Base-by-base conservation (phyloP, 2,329 filamentous ascomycete species). In the Monosporascus cannonballus region DNA sequence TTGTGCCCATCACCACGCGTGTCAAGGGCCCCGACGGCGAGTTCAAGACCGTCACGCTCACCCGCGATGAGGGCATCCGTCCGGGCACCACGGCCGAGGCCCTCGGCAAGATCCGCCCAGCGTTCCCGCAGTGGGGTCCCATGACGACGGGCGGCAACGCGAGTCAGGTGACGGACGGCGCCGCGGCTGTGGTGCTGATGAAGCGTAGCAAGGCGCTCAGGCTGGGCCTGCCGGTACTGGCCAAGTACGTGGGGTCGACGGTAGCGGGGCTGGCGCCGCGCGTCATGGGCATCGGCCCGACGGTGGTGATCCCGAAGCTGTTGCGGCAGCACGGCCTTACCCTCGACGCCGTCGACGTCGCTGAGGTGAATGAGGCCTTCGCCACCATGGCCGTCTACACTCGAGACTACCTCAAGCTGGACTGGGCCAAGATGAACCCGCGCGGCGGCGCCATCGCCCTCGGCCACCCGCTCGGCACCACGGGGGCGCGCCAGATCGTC, bases 351-450 rank as follows among this genome's bases (percentile, higher is more conserved):
- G 82, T 94, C 56, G 94, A 99, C 67, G 80, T 97, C 37, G 79
- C 93, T 62, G 94, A 97, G 80, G 74, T 99, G 67, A 99, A 99
- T 76, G 94, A 99, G 80, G 94, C 94, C 1, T 99, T 99, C 66
- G 93, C 92, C 22, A 94, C 89, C 50, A 97, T 97, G 94, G 92
- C 90, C 1, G 92, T 96, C 30, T 97, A 96, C 81, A 96, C 91
- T 74, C 75, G 88, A 51, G 79, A 90, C 64, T 83, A 76, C 59
- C 78, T 94, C 49, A 82, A 82, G 59, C 75, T 93, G 49, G 85
- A 89, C 67, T 81, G 80, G 71, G 71, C 79, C 64, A 93, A 91
- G 82, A 81, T 94, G 79, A 94, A 94, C 74, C 80, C 86, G 25
- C 79, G 87, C 55, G 89, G 89, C 61, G 89, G 89, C 58, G 89